Evolutionary conservation across 129 eudicot species (phyloP).

Genomic region (Gnaphalium uliginosum): DNA sequence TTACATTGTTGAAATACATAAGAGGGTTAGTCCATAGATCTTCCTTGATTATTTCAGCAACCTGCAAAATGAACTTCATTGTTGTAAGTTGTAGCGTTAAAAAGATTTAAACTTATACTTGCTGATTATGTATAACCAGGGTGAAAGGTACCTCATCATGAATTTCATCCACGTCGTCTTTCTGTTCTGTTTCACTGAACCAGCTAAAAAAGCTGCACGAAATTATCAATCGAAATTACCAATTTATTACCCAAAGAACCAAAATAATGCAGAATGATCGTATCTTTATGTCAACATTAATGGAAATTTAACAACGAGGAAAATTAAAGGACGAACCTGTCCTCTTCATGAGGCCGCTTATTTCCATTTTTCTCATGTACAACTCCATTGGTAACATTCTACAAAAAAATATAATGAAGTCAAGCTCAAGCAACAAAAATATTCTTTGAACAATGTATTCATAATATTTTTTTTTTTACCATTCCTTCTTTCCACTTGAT

Average conservation of each 20-base stretch:
- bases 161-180: constrained; percentile 12
- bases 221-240: neutral
- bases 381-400: constrained; percentile 64
- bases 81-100: neutral
- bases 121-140: neutral
- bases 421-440: neutral
- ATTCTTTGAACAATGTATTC: neutral
- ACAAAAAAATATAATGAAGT: neutral
- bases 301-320: neutral
- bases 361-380: constrained; percentile 67
- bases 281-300: neutral
- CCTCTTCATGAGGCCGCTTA: constrained; percentile 64
- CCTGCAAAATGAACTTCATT: neutral
- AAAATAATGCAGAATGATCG: neutral
- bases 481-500: constrained; percentile 22
- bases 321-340: constrained; percentile 43
- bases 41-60: constrained; percentile 12
- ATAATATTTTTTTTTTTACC: neutral
- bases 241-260: neutral
- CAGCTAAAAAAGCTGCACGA: constrained; percentile 4
- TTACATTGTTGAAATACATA: constrained; percentile 12
- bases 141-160: neutral
- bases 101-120: neutral
- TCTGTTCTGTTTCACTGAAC: constrained; percentile 6
- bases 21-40: constrained; percentile 10